phyloP scores from a whole-genome alignment of 768 basidiomycete species.

The Boletus barrowsii region DNA sequence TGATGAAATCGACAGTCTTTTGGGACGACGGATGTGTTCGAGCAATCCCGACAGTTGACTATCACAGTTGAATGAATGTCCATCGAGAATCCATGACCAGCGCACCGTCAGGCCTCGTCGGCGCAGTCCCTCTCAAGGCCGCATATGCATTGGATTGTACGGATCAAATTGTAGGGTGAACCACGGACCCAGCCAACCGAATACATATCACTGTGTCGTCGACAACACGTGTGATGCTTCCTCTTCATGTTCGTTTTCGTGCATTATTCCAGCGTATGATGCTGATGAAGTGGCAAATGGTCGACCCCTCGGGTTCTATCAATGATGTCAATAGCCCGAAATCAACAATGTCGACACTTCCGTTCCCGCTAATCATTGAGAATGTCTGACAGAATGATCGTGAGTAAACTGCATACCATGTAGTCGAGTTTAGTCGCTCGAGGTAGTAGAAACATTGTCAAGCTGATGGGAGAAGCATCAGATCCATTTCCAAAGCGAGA shows the following conservation, averaged over 20 bases:
- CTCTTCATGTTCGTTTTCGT: not conserved
- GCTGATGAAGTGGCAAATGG: conserved; percentile 2
- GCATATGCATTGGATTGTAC: not conserved
- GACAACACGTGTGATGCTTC: not conserved
- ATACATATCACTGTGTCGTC: not conserved
- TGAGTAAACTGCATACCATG: not conserved
- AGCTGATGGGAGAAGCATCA: not conserved
- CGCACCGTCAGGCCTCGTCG: not conserved
- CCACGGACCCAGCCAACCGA: not conserved
- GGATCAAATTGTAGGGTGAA: not conserved
- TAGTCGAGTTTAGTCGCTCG: too few species aligned
- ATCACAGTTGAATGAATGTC: conserved; percentile 12
- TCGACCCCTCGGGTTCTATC: not conserved
- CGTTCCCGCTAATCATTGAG: not conserved
- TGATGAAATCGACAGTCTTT: conserved; percentile 19
- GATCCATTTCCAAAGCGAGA: not conserved
- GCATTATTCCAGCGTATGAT: not conserved
- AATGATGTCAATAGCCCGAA: conserved; percentile 7
- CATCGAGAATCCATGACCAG: conserved; percentile 4
- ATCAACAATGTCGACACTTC: not conserved
- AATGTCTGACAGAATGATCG: conserved; percentile 4
- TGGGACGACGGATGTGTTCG: conserved; percentile 28
- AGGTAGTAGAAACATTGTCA: not conserved
- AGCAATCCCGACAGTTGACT: conserved; percentile 23
- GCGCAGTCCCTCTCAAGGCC: conserved; percentile 1